Base-by-base conservation (phyloP, 345 rosid genomes). In the Rhodomyrtus tomentosa region DNA sequence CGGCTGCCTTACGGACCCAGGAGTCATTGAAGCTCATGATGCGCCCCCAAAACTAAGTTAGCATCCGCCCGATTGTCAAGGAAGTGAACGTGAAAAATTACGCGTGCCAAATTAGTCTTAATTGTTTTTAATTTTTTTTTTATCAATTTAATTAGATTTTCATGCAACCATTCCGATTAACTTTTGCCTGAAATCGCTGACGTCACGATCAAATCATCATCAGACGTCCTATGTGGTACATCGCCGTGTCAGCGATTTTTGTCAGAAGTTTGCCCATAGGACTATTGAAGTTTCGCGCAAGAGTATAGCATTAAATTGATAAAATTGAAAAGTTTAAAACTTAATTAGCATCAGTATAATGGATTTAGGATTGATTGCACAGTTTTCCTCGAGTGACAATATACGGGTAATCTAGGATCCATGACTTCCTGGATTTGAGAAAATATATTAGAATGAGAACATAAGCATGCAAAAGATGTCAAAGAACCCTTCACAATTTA, bases 181-280 rank as follows among this genome's bases (percentile, higher is more conserved):
- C 16, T 68, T 36, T 16, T 4, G 0, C 1, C 10, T 0, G 0
- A 20, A 68, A 18, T 36, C 6, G 10, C 21, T 68, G 0, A 68
- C 2, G 0, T 36, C 11, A 10, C 13, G 6, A 68, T 36, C 79
- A 6, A 36, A 68, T 68, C 24, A 68, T 68, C 13, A 1, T 36
- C 2, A 1, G 13, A 68, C 2, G 13, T 4, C 40, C 10, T 2
- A 68, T 1, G 3, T 18, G 22, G 36, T 13, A 8, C 0, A 5
- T 0, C 2, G 0, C 20, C 6, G 18, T 3, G 1, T 68, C 0
- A 8, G 13, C 0, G 0, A 32, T 68, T 68, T 68, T 4, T 11
- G 7, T 0, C 10, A 1, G 29, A 62, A 29, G 1, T 16, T 3
- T 6, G 2, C 9, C 40, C 4, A 49, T 49, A 10, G 50, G 50